Conservation (phyloP, 2,329 filamentous ascomycete species). For the Colletotrichum caudatum region DNA sequence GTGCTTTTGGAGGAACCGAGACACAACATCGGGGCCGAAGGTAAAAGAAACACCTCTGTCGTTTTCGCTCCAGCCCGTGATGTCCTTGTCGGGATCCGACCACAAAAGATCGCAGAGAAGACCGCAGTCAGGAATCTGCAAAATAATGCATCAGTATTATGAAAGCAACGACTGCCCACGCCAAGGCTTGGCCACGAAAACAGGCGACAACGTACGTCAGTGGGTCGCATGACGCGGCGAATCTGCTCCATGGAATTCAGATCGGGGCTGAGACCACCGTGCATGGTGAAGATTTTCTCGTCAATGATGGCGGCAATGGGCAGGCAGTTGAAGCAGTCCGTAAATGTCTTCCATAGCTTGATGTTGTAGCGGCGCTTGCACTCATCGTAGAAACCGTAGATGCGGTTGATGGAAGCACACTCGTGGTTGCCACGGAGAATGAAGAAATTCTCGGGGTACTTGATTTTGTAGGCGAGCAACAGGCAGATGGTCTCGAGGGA, state of each 20-base stretch:
- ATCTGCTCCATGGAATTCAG: constrained; percentile 99
- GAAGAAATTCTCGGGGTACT: constrained; percentile 99
- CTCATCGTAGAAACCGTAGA: constrained; percentile 99
- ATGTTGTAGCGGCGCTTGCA: constrained; percentile 99
- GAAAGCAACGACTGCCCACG: background rate
- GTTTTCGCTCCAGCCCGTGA: constrained; percentile 99
- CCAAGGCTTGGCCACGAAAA: constrained; percentile 24
- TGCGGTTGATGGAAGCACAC: constrained; percentile 98
- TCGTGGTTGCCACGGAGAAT: constrained; percentile 98
- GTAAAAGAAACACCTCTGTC: constrained; percentile 99
- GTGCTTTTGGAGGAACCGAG: constrained; percentile 97
- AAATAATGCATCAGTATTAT: constrained; percentile 13
- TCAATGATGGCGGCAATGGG: constrained; percentile 99
- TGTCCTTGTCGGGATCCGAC: constrained; percentile 99
- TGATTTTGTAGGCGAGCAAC: constrained; percentile 98
- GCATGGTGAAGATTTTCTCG: constrained; percentile 99
- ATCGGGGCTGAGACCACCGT: constrained; percentile 95
- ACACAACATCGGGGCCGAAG: constrained; percentile 97
- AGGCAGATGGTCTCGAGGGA: constrained; percentile 98
- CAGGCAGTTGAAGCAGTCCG: constrained; percentile 99
- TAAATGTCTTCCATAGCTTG: constrained; percentile 99
- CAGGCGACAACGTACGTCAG: constrained; percentile 80
- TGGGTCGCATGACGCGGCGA: constrained; percentile 97
- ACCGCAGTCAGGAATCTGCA: constrained; percentile 95
- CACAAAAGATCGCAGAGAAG: constrained; percentile 97